A percentile compares a stretch with the other conserved stretches of the same genome.
Evolutionary conservation across 495 filamentous ascomycete species (phyloP).

Genomic region (Aspergillus mulundensis): DNA sequence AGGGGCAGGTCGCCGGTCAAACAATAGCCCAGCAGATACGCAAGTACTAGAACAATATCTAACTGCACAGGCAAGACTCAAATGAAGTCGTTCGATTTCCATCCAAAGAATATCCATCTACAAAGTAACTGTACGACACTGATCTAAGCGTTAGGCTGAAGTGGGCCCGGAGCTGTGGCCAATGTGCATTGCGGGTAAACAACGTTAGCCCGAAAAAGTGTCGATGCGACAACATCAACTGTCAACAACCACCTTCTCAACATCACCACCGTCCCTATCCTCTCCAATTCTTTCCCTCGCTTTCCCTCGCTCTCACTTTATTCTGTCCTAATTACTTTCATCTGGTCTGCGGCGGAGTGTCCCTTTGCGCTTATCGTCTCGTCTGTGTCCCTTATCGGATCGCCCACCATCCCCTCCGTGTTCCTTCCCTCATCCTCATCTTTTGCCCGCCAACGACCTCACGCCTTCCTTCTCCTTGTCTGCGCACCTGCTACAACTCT

Average conservation of each 20-base stretch:
- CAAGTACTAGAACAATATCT: neutral
- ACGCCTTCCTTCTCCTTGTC: constrained; percentile 3
- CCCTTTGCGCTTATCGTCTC: constrained; percentile 20
- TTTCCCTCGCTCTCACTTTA: neutral
- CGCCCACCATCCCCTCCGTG: constrained; percentile 10
- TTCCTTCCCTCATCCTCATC: neutral
- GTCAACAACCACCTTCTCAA: neutral
- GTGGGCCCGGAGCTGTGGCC: neutral
- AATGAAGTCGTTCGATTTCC: neutral
- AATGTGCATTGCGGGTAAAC: constrained; percentile 13
- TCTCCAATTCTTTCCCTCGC: neutral
- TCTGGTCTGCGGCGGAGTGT: neutral
- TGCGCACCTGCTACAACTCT: neutral
- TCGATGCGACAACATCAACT: constrained; percentile 9
- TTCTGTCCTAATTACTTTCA: neutral
- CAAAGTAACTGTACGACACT: neutral
- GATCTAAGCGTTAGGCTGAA: neutral
- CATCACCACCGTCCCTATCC: neutral
- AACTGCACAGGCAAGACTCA: neutral
- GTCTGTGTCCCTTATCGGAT: constrained; percentile 23
- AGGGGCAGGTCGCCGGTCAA: neutral
- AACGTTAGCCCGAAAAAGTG: constrained; percentile 16
- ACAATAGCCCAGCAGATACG: neutral
- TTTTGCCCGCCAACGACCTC: neutral
- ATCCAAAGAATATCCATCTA: too few relatives aligned